Evolutionary conservation across 805 yeast genomes (phyloP).

Genomic region (Kazachstania psychrophila): DNA sequence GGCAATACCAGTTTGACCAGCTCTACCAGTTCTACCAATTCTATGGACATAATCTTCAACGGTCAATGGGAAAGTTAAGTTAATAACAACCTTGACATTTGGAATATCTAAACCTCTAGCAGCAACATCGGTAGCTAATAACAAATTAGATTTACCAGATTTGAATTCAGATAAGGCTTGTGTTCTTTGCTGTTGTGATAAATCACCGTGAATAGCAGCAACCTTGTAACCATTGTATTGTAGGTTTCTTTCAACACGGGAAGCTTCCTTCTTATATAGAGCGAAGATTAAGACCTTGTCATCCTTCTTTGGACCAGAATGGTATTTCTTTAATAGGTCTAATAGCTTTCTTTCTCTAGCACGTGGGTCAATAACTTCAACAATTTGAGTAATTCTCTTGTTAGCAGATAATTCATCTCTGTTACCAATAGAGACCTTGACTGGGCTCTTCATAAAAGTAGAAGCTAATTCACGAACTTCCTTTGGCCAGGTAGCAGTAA

Average conservation of each 20-base stretch:
- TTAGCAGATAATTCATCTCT: constrained; percentile 91
- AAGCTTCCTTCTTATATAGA: constrained; percentile 91
- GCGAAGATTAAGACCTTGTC: constrained; percentile 91
- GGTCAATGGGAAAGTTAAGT: constrained; percentile 90
- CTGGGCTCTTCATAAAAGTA: constrained; percentile 76
- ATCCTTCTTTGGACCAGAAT: constrained; percentile 50
- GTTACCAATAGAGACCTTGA: constrained; percentile 86
- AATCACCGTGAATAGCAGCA: constrained; percentile 94
- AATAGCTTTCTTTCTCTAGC: constrained; percentile 72
- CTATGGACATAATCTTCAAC: constrained; percentile 96
- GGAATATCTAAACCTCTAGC: constrained; percentile 98
- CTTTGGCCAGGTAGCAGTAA: constrained; percentile 99
- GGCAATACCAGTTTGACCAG: constrained; percentile 90
- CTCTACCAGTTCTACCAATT: constrained; percentile 97
- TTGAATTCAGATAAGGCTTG: constrained; percentile 80
- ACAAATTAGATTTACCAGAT: constrained; percentile 59
- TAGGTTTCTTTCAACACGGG: constrained; percentile 74
- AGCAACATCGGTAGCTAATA: constrained; percentile 96
- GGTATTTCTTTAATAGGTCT: constrained; percentile 65
- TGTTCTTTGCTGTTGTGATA: constrained; percentile 86
- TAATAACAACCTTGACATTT: constrained; percentile 89
- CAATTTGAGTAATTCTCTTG: constrained; percentile 85
- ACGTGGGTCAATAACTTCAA: constrained; percentile 80
- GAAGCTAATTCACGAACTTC: constrained; percentile 90
- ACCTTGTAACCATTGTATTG: constrained; percentile 66